These are phyloP conservation scores for Phialemoniopsis sp. DNA, from an alignment of 2,329 filamentous ascomycete species.

Conservation along the genomic window DNA sequence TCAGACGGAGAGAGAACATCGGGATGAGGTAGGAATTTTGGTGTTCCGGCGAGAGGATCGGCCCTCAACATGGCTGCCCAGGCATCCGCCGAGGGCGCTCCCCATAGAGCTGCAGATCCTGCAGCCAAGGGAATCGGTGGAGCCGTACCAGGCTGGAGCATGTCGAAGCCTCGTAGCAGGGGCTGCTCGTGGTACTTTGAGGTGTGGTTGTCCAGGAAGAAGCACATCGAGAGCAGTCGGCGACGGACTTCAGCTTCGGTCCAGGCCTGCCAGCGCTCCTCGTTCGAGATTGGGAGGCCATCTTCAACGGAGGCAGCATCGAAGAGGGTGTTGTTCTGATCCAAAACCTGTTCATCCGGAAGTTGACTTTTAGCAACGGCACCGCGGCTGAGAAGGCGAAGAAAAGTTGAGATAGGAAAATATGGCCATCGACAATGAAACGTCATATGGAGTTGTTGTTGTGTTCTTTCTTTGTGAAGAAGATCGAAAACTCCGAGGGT, in stretches of 20 bases:
- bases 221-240: slow-evolving; percentile 51
- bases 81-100: slow-evolving; percentile 33
- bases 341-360: slow-evolving; percentile 16
- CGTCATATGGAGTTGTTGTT: no score
- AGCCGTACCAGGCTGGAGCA: slow-evolving; percentile 22
- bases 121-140: slow-evolving; percentile 42
- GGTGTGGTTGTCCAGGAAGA: slow-evolving; percentile 52
- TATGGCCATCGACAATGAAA: no score
- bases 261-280: slow-evolving; percentile 47
- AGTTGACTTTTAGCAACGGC: no score
- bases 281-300: slow-evolving; percentile 13
- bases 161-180: slow-evolving; percentile 30
- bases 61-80: slow-evolving; percentile 36
- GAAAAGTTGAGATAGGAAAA: slow-evolving; percentile 2
- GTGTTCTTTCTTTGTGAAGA: no score
- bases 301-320: slow-evolving; percentile 13
- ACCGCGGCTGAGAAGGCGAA: slow-evolving; percentile 8
- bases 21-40: slow-evolving; percentile 20
- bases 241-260: slow-evolving; percentile 46
- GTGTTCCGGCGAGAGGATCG: slow-evolving; percentile 19
- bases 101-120: slow-evolving; percentile 42
- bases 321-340: slow-evolving; percentile 15
- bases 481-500: no score
- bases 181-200: slow-evolving; percentile 50
- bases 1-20: slow-evolving; percentile 28